Evolutionary conservation across 2,329 filamentous ascomycete genomes (phyloP).

Genomic region (Pestalotiopsis sp.): DNA sequence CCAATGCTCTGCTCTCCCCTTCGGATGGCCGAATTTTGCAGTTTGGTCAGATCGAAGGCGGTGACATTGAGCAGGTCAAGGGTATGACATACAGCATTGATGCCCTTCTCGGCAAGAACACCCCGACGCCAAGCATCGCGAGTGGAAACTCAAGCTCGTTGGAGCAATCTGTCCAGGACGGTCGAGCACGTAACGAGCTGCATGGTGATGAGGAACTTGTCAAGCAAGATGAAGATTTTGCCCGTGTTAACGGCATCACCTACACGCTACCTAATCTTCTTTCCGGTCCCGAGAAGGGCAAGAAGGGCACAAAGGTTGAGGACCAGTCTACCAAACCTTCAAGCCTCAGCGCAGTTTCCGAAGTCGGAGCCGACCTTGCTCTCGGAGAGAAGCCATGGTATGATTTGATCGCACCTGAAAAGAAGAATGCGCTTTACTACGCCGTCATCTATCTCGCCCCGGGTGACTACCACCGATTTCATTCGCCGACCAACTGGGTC

Average conservation of each 20-base stretch:
- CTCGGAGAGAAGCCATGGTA: conserved; percentile 72
- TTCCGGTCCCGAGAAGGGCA: conserved; percentile 61
- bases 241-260: conserved; percentile 88
- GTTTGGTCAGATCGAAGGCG: conserved; percentile 87
- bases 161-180: conserved; percentile 22
- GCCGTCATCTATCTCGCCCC: conserved; percentile 94
- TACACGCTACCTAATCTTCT: conserved; percentile 90
- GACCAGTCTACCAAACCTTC: conserved; percentile 74
- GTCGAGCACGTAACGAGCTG: conserved; percentile 26
- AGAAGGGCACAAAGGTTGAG: conserved; percentile 46
- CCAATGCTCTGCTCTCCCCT: conserved; percentile 79
- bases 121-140: conserved; percentile 55
- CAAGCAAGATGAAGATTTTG: conserved; percentile 86
- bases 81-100: conserved; percentile 98
- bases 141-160: conserved; percentile 30
- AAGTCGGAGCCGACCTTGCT: conserved; percentile 82
- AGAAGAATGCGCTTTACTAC: conserved; percentile 81
- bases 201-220: conserved; percentile 65
- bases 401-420: conserved; percentile 59
- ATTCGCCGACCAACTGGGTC: conserved; percentile 93
- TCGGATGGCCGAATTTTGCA: conserved; percentile 90
- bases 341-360: conserved; percentile 68
- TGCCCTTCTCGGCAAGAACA: conserved; percentile 76
- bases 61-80: conserved; percentile 97
- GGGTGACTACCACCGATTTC: conserved; percentile 97